Conservation (phyloP, 2,329 filamentous ascomycete species). For the Aspergillus tubingensis region DNA sequence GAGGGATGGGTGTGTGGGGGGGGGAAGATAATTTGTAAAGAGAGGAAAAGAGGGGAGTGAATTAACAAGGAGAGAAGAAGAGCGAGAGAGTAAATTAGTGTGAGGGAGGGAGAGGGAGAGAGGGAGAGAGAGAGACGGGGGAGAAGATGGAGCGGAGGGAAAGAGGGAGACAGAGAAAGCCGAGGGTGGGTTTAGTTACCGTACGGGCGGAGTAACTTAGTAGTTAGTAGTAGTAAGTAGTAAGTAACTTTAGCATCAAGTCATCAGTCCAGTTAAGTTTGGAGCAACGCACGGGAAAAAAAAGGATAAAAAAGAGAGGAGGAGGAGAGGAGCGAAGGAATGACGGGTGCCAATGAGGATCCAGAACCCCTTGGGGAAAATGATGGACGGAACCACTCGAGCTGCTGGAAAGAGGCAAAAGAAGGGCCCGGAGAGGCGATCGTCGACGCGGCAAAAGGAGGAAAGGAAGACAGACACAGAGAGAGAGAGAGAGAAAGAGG, state of each 20-base stretch:
- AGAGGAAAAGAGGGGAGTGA: constrained; percentile 9
- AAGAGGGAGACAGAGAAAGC: constrained; percentile 16
- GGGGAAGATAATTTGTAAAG: constrained; percentile 1
- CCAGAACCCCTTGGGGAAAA: constrained; percentile 14
- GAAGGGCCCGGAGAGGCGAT: constrained; percentile 5
- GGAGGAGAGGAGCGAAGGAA: constrained; percentile 3
- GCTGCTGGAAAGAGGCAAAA: not conserved
- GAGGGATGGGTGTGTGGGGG: not conserved
- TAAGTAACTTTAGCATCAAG: too few relatives aligned
- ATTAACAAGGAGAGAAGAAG: constrained; percentile 4
- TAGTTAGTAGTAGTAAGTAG: too few relatives aligned
- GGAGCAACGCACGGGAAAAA: not conserved
- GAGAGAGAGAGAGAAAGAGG: constrained; percentile 1
- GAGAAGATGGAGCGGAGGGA: constrained; percentile 1
- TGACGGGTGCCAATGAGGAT: constrained; percentile 10
- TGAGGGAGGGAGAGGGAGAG: constrained; percentile 8
- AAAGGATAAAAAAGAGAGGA: constrained; percentile 3
- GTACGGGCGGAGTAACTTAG: too few relatives aligned
- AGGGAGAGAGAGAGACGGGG: constrained; percentile 16
- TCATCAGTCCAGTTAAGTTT: too few relatives aligned
- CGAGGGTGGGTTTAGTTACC: not conserved
- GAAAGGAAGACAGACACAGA: not conserved
- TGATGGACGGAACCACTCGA: constrained; percentile 1
- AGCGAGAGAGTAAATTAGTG: not conserved
- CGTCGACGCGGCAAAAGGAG: constrained; percentile 6